Evolutionary conservation across 2,329 filamentous ascomycete genomes (phyloP).

Genomic region (Cyanodermella asteris): DNA sequence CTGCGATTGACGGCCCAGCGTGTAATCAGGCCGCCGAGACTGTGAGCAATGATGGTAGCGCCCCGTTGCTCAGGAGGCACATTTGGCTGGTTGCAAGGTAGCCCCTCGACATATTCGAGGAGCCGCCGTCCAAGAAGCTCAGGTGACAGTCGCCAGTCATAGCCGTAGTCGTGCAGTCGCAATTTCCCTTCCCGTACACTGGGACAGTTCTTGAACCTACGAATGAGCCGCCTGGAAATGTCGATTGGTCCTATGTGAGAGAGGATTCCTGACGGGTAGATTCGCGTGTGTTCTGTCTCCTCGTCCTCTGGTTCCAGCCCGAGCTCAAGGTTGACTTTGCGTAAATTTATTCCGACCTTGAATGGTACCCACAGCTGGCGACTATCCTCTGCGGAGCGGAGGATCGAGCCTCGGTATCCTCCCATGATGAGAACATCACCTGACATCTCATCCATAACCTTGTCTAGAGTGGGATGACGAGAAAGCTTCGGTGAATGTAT

Average conservation of each 20-base stretch:
- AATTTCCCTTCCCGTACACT: constrained; percentile 51
- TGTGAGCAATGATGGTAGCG: constrained; percentile 67
- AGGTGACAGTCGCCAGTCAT: constrained; percentile 83
- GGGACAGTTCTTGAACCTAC: constrained; percentile 49
- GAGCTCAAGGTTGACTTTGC: constrained; percentile 78
- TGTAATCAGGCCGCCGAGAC: constrained; percentile 65
- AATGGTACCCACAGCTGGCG: constrained; percentile 88
- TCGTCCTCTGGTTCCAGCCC: constrained; percentile 66
- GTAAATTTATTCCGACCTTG: constrained; percentile 76
- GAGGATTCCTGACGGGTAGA: constrained; percentile 74
- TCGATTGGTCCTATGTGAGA: constrained; percentile 81
- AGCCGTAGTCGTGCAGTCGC: constrained; percentile 74
- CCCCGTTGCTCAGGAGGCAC: constrained; percentile 35
- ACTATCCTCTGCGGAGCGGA: constrained; percentile 61
- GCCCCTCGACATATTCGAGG: constrained; percentile 46
- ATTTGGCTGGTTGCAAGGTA: constrained; percentile 50
- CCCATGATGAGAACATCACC: constrained; percentile 79
- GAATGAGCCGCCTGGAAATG: constrained; percentile 63
- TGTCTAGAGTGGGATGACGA: constrained; percentile 27
- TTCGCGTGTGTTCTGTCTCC: constrained; percentile 58
- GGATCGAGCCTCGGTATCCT: constrained; percentile 74
- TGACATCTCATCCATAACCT: constrained; percentile 44
- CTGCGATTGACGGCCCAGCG: constrained; percentile 68
- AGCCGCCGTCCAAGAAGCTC: constrained; percentile 49
- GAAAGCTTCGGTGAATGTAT: constrained; percentile 6